Conservation (phyloP, 768 basidiomycete genomes). For the Hericium alpestre region DNA sequence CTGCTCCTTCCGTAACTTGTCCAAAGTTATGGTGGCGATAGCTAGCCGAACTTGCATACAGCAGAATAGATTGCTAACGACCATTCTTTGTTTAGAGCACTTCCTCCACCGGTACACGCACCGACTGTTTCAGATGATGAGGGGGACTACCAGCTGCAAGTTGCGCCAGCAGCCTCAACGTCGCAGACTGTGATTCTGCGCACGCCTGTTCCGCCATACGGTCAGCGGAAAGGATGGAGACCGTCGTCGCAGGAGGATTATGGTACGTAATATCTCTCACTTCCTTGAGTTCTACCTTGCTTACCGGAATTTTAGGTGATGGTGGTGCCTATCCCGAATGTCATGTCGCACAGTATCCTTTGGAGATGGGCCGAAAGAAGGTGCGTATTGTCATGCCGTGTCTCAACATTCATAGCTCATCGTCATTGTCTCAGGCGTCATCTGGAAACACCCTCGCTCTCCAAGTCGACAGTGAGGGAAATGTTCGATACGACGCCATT, state of each 20-base stretch:
- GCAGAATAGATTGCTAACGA: neutral
- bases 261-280: conserved; percentile 35
- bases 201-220: conserved; percentile 66
- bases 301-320: conserved; percentile 37
- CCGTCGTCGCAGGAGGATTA: conserved; percentile 78
- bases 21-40: neutral
- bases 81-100: conserved; percentile 31
- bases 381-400: conserved; percentile 27
- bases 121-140: conserved; percentile 51
- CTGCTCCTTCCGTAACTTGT: neutral
- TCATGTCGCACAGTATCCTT: conserved; percentile 92
- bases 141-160: conserved; percentile 31
- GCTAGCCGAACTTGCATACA: conserved; percentile 4
- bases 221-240: conserved; percentile 78
- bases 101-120: conserved; percentile 56
- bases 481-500: conserved; percentile 94
- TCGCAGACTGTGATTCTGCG: conserved; percentile 38
- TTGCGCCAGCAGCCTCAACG: conserved; percentile 17
- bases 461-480: conserved; percentile 93
- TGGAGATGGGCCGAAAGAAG: conserved; percentile 94
- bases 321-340: conserved; percentile 91
- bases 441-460: conserved; percentile 92
- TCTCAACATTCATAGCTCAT: neutral
- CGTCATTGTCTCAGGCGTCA: conserved; percentile 44
- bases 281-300: conserved; percentile 4